Evolutionary conservation across 768 basidiomycete genomes (phyloP), one percentile per base, ranked within the genome.

Genomic region (Inosperma sp.): DNA sequence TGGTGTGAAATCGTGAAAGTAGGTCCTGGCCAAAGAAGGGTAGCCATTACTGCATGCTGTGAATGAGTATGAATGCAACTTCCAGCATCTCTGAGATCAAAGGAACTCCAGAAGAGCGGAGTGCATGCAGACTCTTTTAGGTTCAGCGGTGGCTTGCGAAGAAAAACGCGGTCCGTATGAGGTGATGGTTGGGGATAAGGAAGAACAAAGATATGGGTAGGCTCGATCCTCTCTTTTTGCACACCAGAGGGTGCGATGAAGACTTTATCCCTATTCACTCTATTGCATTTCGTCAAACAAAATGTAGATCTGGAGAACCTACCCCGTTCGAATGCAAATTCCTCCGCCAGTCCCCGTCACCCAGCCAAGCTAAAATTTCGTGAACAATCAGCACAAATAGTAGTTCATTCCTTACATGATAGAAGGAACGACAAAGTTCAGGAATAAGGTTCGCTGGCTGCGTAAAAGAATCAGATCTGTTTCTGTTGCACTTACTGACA

Each of bases 381-480:
- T 33, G 21, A 45, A 21, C 48, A n/a, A n/a, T n/a, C n/a, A n/a
- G n/a, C n/a, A n/a, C n/a, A n/a, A n/a, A n/a, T n/a, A n/a, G n/a
- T n/a, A n/a, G n/a, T n/a, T n/a, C n/a, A n/a, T n/a, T n/a, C 39
- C 66, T 41, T 59, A 72, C 68, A 54, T 77, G 77, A 69, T 93
- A 93, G 67, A 94, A 93, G 5, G 82, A 79, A 36, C 80, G 73
- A 65, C 92, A 94, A 1, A 94, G 76, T 61, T 89, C 87, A 26
- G 87, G 87, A 47, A 93, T 93, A 55, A 93, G 76, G 66, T 91
- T 93, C n/a, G 92, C 92, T 16, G 92, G 91, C 83, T 94, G 72
- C 36, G n/a, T n/a, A 35, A 26, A 34, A 29, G 53, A 22, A 49
- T 53, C 39, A 57, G 40, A 14, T 34, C 45, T 37, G 27, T 21